phyloP scores from a whole-genome alignment of 441 rosid genomes.

The Corymbia calophylla region DNA sequence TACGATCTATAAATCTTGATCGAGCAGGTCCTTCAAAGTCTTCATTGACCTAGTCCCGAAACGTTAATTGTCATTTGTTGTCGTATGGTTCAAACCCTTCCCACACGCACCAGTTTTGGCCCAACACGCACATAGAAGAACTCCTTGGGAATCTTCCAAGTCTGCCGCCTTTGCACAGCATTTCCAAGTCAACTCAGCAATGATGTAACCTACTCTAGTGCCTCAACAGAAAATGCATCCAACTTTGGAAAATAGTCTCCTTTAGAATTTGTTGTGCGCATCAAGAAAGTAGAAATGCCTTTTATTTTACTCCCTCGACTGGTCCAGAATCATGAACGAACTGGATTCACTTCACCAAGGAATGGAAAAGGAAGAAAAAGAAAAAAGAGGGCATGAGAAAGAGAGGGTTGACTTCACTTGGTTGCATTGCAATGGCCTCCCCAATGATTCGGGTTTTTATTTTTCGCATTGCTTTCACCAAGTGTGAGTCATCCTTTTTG shows the following conservation, averaged over 20 bases:
- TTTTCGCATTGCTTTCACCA: too few species aligned
- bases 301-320: too few species aligned
- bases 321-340: fast-evolving
- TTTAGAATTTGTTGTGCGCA: too few species aligned
- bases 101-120: neutral
- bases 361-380: too few species aligned
- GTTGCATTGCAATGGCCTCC: too few species aligned
- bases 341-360: neutral
- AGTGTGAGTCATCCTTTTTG: neutral
- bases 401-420: too few species aligned
- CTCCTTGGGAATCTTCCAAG: neutral
- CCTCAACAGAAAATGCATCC: neutral
- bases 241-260: too few species aligned
- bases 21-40: neutral
- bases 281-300: too few species aligned
- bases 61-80: neutral
- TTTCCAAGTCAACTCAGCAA: neutral
- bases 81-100: neutral
- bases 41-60: neutral
- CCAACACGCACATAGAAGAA: neutral
- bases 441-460: too few species aligned
- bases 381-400: too few species aligned
- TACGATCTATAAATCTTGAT: neutral
- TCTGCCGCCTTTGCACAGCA: neutral
- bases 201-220: neutral